Evolutionary conservation across 805 yeast species (phyloP), one percentile per base, ranked within the genome.

Genomic region (Yarrowia keelungensis): DNA sequence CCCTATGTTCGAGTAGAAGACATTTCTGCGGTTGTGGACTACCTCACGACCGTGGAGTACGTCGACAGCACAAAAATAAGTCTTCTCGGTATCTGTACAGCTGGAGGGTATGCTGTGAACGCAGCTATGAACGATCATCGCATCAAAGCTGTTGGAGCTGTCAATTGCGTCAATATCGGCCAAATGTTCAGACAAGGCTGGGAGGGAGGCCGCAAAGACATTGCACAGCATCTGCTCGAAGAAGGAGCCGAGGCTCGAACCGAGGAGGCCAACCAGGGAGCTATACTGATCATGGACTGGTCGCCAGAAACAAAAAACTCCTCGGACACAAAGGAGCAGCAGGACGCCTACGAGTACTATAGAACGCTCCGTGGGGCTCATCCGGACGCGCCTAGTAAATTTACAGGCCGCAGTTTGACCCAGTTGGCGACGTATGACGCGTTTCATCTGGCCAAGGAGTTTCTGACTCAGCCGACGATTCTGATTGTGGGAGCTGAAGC

Each of bases 321-420:
- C 2, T 9, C n/a, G 2, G 46, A 56, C 36, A 51, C 58, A 5
- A n/a, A n/a, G 8, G 72, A 59, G 14, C 53, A 45, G 32, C 50
- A 45, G 16, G 66, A 71, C 50, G 72, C 71, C 15, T 42, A 35
- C 53, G 71, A 70, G 26, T 71, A 70, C 69, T 71, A 71, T 56
- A 12, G 66, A 14, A 71, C 71, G 1, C 58, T 67, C 8, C 69
- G 72, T 26, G 70, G 71, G 3, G 61, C 54, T 14, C 39, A 70
- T 38, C 67, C 66, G 3, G 43, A 42, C 41, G 41, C 56, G 3
- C 50, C 66, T 3, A 35, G 39, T n/a, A 36, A 32, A 26, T 19
- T 66, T 15, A 43, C 66, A 8, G 50, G 53, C 2, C 41, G 66
- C 12, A 16, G 43, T 16, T 14, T 45, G 16, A 59, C 50, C 14